phyloP scores from a whole-genome alignment of 495 filamentous ascomycete genomes.

The Penicillium lividum region DNA sequence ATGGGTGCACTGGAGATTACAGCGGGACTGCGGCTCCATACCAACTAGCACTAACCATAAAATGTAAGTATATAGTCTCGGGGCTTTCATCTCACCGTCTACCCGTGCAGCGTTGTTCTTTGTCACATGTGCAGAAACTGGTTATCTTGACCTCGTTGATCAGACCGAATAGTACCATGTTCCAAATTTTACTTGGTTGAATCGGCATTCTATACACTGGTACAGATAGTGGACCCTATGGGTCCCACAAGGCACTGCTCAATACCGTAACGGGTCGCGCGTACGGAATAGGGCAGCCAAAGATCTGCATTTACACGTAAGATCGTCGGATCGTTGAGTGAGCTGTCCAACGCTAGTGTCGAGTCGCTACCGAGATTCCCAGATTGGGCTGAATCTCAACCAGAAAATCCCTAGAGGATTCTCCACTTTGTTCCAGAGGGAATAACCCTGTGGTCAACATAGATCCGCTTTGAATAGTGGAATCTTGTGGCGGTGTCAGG shows the following conservation, averaged over 20 bases:
- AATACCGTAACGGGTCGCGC: too few species aligned
- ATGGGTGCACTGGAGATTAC: background rate
- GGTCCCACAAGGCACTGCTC: too few species aligned
- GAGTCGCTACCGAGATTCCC: background rate
- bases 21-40: background rate
- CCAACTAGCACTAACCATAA: too few species aligned
- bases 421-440: too few species aligned
- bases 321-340: background rate
- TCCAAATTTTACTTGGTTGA: too few species aligned
- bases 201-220: too few species aligned
- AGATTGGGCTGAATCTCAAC: background rate
- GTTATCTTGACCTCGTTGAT: too few species aligned
- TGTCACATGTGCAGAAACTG: too few species aligned
- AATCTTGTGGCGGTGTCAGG: background rate
- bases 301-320: background rate
- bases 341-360: background rate
- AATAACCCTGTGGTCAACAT: background rate
- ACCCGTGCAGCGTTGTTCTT: too few species aligned
- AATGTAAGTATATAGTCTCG: too few species aligned
- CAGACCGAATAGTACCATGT: too few species aligned
- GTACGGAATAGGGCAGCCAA: background rate
- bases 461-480: background rate
- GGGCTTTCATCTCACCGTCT: too few species aligned
- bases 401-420: background rate
- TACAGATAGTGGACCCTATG: background rate